These are phyloP conservation scores for Gaultheria prostrata DNA, from an alignment of 148 eudicot species.

Conservation along the genomic window DNA sequence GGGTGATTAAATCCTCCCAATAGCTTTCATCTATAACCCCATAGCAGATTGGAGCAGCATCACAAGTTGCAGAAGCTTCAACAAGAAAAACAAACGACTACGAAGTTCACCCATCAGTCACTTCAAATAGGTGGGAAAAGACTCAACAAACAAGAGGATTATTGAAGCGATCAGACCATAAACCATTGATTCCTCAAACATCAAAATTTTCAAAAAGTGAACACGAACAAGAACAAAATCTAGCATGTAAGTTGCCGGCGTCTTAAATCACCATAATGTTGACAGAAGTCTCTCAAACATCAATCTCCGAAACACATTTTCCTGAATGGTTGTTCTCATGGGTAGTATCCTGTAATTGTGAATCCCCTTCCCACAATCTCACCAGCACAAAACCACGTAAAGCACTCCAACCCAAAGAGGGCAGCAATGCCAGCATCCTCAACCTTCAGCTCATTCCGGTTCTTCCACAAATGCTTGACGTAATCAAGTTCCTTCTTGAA, in stretches of 20 bases:
- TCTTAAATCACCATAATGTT: slow-evolving; percentile 10
- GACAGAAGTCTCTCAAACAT: slow-evolving; percentile 8
- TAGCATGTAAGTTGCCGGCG: background rate
- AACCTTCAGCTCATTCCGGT: slow-evolving; percentile 40
- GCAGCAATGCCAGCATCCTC: slow-evolving; percentile 48
- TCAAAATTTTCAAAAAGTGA: background rate
- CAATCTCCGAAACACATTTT: slow-evolving; percentile 10
- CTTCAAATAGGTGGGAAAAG: background rate
- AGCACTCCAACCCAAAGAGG: slow-evolving; percentile 55
- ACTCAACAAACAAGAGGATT: slow-evolving; percentile 9
- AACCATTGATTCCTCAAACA: background rate
- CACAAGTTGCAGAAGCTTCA: slow-evolving; percentile 14
- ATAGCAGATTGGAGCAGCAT: background rate
- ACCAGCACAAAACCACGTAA: slow-evolving; percentile 55
- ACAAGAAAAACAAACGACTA: background rate
- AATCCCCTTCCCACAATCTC: slow-evolving; percentile 60
- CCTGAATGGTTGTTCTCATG: slow-evolving; percentile 14
- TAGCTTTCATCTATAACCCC: too few relatives aligned
- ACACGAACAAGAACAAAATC: slow-evolving; percentile 9
- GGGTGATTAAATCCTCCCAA: too few relatives aligned
- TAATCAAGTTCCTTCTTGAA: slow-evolving; percentile 45
- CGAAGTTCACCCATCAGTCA: slow-evolving; percentile 7
- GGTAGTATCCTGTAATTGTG: slow-evolving; percentile 50
- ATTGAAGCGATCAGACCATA: slow-evolving; percentile 3
- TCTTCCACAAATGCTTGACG: slow-evolving; percentile 43